Conservation (phyloP, 139 green algal genomes). For the Volvox africanus region DNA sequence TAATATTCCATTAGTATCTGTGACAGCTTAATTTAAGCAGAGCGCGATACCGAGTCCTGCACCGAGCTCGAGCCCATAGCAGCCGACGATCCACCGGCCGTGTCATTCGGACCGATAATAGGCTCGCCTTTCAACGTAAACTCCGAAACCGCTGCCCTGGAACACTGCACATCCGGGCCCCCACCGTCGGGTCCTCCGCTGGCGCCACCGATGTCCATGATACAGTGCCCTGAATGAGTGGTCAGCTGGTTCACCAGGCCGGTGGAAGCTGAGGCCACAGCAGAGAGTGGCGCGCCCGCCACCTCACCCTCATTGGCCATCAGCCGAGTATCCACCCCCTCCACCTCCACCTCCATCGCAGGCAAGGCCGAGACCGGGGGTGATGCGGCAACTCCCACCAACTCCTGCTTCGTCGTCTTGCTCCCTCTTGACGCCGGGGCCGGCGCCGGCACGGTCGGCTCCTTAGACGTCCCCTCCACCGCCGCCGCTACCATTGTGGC, state of each 20-base stretch:
- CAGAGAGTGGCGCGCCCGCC: neutral
- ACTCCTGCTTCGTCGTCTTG: too few species aligned
- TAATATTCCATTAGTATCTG: too few species aligned
- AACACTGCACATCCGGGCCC: neutral
- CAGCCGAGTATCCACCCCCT: neutral
- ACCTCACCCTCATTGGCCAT: neutral
- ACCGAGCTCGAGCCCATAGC: neutral
- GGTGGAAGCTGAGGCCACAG: neutral
- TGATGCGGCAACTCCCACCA: too few species aligned
- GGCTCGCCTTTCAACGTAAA: neutral
- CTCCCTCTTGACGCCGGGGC: too few species aligned
- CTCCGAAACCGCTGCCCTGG: neutral
- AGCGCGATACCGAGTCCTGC: neutral
- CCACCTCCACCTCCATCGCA: neutral
- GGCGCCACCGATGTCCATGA: neutral
- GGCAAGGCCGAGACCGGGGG: too few species aligned
- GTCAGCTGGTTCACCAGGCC: neutral
- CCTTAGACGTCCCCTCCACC: neutral
- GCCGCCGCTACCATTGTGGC: neutral
- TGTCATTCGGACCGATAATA: neutral
- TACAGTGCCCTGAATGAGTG: neutral
- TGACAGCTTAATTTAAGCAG: too few species aligned
- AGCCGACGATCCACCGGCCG: neutral
- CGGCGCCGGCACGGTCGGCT: neutral
- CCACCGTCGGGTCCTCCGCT: neutral